Evolutionary conservation across 169 alveolate species (phyloP), one percentile per base, ranked within the genome.

Genomic region (Toxoplasma gondii): DNA sequence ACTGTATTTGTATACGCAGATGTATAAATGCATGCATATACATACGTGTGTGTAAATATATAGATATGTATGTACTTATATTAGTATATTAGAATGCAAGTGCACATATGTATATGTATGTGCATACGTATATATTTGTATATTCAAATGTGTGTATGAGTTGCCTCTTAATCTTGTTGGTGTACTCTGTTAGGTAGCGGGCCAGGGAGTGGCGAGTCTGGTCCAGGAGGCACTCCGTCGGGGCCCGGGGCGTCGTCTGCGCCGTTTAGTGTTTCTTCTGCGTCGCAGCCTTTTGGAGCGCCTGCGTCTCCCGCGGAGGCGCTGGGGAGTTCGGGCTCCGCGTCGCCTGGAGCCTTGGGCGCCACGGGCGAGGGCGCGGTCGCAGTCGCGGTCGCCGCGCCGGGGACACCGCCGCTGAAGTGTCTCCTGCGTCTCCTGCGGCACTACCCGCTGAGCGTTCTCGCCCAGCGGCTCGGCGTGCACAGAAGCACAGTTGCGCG

Each of bases 401-500:
- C 90, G 36, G 90, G 90, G 27, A 41, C 90, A 41, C 90, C 90
- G 67, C 90, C 90, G 53, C 67, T 82, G 41, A 38, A 82, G 54
- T 82, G 90, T 43, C 64, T 82, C 31, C 53, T 41, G n/a, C 90
- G 90, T 16, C 90, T 82, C 31, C 90, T 82, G 64, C 90, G 90
- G 41, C 24, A 24, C 64, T 82, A 82, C 36, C 90, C 90, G 53
- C 64, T 82, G 64, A 82, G 90, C 67, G 90, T 82, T 34, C 41
- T 82, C 24, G 90, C 90, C 39, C 90, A 82, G 90, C n/a, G 90
- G 24, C 90, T 82, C 22, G 90, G 90, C 64, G 90, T 82, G 64
- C 90, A 82, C 64, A 41, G 90, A 34, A 82, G 90, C 67, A 82
- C 90, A 7, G 90, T 82, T 36, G 90, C 90, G 41, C 90, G 90